These are phyloP conservation scores for Cytospora piceicola DNA, from an alignment of 2,329 filamentous ascomycete species.

Conservation along the genomic window DNA sequence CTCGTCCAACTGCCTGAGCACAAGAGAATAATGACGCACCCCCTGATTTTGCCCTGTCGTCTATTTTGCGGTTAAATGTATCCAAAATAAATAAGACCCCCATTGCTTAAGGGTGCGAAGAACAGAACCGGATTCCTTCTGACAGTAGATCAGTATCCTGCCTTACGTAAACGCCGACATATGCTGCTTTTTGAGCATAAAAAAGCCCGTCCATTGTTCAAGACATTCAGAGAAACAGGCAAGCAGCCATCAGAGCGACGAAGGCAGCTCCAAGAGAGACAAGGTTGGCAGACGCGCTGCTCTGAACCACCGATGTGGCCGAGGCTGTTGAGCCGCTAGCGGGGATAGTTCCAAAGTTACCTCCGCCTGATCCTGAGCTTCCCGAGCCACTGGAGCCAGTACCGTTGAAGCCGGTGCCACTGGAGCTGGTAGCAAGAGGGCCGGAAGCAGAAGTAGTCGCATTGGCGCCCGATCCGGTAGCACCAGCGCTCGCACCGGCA, in stretches of 20 bases:
- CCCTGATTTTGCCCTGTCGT: not conserved
- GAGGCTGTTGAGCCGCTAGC: conserved; percentile 15
- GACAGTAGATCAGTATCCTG: not conserved
- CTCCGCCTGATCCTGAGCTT: conserved; percentile 19
- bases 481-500: not conserved
- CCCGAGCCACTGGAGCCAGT: conserved; percentile 18
- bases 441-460: conserved; percentile 16
- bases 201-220: not conserved
- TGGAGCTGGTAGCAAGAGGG: conserved; percentile 9
- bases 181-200: not conserved
- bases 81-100: not conserved
- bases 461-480: conserved; percentile 1
- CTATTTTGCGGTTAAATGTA: not conserved
- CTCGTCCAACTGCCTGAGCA: not conserved
- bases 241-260: conserved; percentile 13
- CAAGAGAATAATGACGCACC: not conserved
- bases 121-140: not conserved
- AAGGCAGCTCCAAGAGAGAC: conserved; percentile 23
- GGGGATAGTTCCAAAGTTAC: conserved; percentile 10
- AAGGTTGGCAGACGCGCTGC: conserved; percentile 4
- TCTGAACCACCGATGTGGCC: conserved; percentile 12
- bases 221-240: not conserved
- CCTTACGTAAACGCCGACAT: not conserved
- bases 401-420: no score
- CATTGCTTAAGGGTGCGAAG: not conserved